A percentile compares a stretch with the other conserved stretches of the same genome.
These are phyloP conservation scores for Taphrina wiesneri DNA, from an alignment of 1,139 yeast genomes.

Conservation along the genomic window DNA sequence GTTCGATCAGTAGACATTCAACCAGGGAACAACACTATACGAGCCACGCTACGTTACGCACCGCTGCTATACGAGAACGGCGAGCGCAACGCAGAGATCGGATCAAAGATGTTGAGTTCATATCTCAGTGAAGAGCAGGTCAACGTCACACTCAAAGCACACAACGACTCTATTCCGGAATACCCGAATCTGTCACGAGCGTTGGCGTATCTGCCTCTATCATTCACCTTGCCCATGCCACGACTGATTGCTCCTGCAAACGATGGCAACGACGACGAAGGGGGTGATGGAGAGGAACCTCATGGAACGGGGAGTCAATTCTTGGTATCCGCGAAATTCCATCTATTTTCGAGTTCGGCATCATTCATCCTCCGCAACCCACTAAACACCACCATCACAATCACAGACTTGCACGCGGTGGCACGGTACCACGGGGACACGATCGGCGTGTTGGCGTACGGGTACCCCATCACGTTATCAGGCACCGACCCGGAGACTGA, in stretches of 20 bases:
- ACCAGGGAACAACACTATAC: conserved; percentile 3
- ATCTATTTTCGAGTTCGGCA: conserved; percentile 20
- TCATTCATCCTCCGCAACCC: conserved; percentile 29
- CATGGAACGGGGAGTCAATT: conserved; percentile 11
- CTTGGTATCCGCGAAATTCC: conserved; percentile 29
- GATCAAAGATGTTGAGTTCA: conserved; percentile 5
- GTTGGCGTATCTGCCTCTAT: conserved; percentile 14
- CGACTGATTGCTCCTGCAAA: background rate
- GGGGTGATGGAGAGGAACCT: background rate
- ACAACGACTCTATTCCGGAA: conserved; percentile 14
- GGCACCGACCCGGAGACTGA: conserved; percentile 15
- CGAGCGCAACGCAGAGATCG: background rate
- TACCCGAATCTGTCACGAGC: conserved; percentile 22
- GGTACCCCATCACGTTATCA: conserved; percentile 20
- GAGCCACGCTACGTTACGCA: conserved; percentile 10
- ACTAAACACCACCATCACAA: conserved; percentile 10
- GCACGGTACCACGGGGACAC: conserved; percentile 22
- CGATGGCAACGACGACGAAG: background rate
- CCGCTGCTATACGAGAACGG: background rate
- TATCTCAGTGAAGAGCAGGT: conserved; percentile 24
- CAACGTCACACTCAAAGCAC: conserved; percentile 20
- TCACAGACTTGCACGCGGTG: conserved; percentile 20
- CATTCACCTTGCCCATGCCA: conserved; percentile 13
- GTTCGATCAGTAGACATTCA: background rate
- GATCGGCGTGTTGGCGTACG: conserved; percentile 21